Percentiles rank a stretch among this genome's conserved stretches.
These are phyloP conservation scores for Aspergillus tubingensis DNA, from an alignment of 2,329 filamentous ascomycete species.

Conservation along the genomic window DNA sequence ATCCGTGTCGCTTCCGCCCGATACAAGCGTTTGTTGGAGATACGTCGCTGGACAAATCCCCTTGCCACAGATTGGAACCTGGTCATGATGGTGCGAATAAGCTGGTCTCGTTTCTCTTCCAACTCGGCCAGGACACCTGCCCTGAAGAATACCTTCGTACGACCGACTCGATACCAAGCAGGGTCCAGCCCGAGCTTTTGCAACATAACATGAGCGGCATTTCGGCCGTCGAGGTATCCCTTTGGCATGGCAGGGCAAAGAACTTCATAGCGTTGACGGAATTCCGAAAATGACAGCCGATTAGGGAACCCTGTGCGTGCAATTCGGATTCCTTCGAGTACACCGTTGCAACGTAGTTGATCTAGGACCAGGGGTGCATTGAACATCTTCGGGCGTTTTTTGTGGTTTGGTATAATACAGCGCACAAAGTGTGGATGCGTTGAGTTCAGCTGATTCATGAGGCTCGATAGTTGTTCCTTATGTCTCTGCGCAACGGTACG, in stretches of 20 bases:
- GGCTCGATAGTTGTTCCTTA: conserved; percentile 95
- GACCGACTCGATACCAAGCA: conserved; percentile 84
- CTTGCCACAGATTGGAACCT: conserved; percentile 90
- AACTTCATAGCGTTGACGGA: conserved; percentile 93
- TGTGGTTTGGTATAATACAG: conserved; percentile 97
- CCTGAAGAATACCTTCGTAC: conserved; percentile 98
- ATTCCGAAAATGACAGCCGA: conserved; percentile 85
- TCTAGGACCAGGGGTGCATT: conserved; percentile 90
- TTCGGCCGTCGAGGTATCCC: conserved; percentile 87
- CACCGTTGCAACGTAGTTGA: conserved; percentile 97
- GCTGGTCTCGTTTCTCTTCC: conserved; percentile 88
- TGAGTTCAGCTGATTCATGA: conserved; percentile 92
- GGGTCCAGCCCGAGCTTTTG: conserved; percentile 84
- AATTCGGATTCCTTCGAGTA: conserved; percentile 97
- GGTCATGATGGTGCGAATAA: conserved; percentile 92
- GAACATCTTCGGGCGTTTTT: conserved; percentile 92
- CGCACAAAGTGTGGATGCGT: conserved; percentile 98
- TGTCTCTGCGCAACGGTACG: conserved; percentile 94
- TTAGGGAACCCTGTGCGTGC: conserved; percentile 97
- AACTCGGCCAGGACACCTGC: conserved; percentile 94
- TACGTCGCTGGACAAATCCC: conserved; percentile 83
- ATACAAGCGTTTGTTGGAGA: conserved; percentile 90
- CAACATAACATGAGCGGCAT: conserved; percentile 80
- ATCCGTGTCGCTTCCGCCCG: conserved; percentile 92
- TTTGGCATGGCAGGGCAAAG: conserved; percentile 86